These are phyloP conservation scores for Vitis amurensis DNA, from an alignment of 164 flowering plant species.

Conservation along the genomic window DNA sequence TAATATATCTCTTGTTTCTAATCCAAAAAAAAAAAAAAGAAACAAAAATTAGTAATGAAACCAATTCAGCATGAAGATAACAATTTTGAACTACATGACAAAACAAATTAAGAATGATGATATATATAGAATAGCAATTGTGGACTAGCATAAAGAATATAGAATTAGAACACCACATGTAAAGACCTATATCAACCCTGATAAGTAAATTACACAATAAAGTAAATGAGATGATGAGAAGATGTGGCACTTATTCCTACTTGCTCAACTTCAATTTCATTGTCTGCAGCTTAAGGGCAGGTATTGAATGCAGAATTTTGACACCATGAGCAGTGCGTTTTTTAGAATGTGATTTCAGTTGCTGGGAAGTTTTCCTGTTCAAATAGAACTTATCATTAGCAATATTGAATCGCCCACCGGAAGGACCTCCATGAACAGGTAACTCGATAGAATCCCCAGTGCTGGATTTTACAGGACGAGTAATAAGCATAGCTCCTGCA, in stretches of 20 bases:
- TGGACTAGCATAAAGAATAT: too few relatives aligned
- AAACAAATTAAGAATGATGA: too few relatives aligned
- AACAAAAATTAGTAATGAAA: too few relatives aligned
- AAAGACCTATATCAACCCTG: too few relatives aligned
- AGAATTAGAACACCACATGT: too few relatives aligned
- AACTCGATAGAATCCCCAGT: conserved; percentile 54
- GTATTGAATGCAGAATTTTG: conserved; percentile 85
- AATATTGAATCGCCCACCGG: conserved; percentile 70
- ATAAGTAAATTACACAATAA: neutral
- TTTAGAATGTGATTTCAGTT: conserved; percentile 73
- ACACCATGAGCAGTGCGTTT: conserved; percentile 78
- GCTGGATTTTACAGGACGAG: conserved; percentile 47
- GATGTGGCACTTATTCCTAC: conserved; percentile 44
- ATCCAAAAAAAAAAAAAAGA: too few relatives aligned
- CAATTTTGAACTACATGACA: too few relatives aligned
- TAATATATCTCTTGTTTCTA: too few relatives aligned
- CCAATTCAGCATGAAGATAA: too few relatives aligned
- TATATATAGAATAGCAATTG: too few relatives aligned
- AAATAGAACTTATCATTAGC: conserved; percentile 89
- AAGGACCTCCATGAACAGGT: conserved; percentile 49
- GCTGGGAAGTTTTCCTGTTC: conserved; percentile 81
- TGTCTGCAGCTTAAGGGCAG: conserved; percentile 87
- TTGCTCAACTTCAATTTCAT: conserved; percentile 94
- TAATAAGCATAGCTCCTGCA: conserved; percentile 86
- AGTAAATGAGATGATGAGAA: conserved; percentile 1